phyloP scores from a whole-genome alignment of 768 basidiomycete species.

The Russula brevipes region DNA sequence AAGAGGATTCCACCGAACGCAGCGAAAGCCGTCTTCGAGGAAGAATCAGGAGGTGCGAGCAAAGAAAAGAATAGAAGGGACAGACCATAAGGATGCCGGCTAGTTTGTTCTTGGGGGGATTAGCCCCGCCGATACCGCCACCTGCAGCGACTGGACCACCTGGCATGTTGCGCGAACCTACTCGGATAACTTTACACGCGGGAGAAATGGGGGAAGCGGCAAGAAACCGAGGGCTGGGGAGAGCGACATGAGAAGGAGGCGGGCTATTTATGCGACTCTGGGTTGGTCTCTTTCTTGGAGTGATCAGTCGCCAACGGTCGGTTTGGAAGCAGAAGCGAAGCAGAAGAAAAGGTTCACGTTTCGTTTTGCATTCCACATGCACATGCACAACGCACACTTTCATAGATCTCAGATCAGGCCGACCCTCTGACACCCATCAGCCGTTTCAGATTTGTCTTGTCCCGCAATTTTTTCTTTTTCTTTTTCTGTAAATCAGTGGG shows the following conservation, averaged over 20 bases:
- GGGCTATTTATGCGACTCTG: too few species aligned
- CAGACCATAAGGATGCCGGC: slow-evolving; percentile 38
- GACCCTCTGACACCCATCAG: slow-evolving; percentile 1
- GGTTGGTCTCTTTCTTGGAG: background rate
- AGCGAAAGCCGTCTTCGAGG: slow-evolving; percentile 31
- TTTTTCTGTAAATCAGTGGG: too few species aligned
- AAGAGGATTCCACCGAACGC: slow-evolving; percentile 40
- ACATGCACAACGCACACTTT: background rate
- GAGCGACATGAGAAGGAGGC: too few species aligned
- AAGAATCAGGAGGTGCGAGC: background rate
- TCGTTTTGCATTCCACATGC: background rate
- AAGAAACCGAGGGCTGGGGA: too few species aligned
- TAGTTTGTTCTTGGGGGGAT: slow-evolving; percentile 24
- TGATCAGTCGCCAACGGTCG: background rate
- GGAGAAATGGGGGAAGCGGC: too few species aligned
- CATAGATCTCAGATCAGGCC: background rate
- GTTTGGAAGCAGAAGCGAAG: background rate
- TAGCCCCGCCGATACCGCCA: slow-evolving; percentile 21
- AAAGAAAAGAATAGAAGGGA: background rate
- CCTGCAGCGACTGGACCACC: slow-evolving; percentile 24
- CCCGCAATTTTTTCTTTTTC: too few species aligned
- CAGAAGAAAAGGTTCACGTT: background rate
- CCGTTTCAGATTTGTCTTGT: background rate
- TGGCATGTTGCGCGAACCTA: slow-evolving; percentile 20
- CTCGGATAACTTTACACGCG: too few species aligned